These are phyloP conservation scores for Umbellularia californica DNA, from an alignment of 164 flowering plant species.

Conservation along the genomic window DNA sequence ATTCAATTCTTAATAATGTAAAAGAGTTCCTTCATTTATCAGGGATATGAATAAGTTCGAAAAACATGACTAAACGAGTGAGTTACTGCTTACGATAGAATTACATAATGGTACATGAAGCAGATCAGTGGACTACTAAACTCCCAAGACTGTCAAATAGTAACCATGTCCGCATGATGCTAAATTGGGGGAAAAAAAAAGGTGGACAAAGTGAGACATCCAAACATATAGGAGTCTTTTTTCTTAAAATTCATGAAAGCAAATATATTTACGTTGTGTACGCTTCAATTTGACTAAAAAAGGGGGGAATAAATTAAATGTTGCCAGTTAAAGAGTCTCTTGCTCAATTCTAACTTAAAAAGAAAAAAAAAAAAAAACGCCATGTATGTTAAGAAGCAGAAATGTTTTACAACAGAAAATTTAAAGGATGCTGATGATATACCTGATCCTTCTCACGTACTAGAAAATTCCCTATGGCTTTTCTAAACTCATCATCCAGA, in stretches of 20 bases:
- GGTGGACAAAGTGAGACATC: no score
- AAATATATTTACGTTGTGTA: no score
- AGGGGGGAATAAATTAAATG: background rate
- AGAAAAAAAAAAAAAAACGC: background rate
- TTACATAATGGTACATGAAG: no score
- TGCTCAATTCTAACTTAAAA: background rate
- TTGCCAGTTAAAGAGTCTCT: background rate
- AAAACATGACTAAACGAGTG: no score
- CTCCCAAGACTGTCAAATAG: no score
- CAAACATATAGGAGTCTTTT: no score
- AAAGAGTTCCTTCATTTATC: background rate
- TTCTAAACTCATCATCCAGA: constrained; percentile 52
- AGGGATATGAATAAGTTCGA: background rate
- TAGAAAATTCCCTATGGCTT: constrained; percentile 60
- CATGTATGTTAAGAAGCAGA: background rate
- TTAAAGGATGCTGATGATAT: constrained; percentile 3
- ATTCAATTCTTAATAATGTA: background rate
- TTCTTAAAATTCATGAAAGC: no score
- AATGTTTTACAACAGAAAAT: background rate
- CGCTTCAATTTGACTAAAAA: no score
- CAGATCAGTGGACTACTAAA: no score
- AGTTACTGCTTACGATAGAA: no score
- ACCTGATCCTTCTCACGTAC: constrained; percentile 78
- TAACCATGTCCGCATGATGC: no score
- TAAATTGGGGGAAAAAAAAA: no score